Conservation (phyloP, 306 rosid genomes). For the Quercus cerris region DNA sequence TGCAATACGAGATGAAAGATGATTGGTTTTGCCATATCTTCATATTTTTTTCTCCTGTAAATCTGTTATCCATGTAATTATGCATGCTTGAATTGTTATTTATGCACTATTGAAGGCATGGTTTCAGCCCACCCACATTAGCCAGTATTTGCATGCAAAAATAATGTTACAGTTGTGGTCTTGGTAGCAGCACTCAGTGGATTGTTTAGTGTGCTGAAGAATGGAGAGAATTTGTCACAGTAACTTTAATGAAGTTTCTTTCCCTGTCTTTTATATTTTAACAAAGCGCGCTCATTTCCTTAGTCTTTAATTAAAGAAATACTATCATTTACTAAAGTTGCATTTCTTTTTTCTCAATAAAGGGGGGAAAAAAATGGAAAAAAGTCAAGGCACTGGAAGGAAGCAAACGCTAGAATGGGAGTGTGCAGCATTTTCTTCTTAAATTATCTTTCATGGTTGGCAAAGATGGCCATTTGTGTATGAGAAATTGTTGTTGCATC, state of each 20-base stretch:
- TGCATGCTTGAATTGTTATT: neutral
- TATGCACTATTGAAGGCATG: neutral
- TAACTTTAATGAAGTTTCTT: neutral
- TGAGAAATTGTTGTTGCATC: too few relatives aligned
- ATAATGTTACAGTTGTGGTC: neutral
- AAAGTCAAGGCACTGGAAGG: too few relatives aligned
- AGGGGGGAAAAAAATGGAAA: too few relatives aligned
- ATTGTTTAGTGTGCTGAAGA: neutral
- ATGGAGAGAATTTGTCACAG: neutral
- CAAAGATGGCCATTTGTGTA: too few relatives aligned
- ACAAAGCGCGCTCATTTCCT: too few relatives aligned
- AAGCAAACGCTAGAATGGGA: too few relatives aligned
- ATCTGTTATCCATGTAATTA: slow-evolving; percentile 5
- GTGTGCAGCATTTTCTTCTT: too few relatives aligned
- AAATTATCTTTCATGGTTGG: too few relatives aligned
- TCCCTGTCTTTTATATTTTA: too few relatives aligned
- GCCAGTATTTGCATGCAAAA: neutral
- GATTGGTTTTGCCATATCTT: neutral
- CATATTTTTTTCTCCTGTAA: slow-evolving; percentile 7
- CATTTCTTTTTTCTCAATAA: too few relatives aligned
- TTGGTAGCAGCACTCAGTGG: neutral
- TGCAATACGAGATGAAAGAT: neutral
- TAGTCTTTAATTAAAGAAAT: too few relatives aligned
- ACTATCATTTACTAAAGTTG: too few relatives aligned
- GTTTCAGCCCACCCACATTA: neutral